A percentile compares a stretch with the other conserved stretches of the same genome.
Conservation (phyloP, 2,329 filamentous ascomycete genomes). For the Pestalotiopsis sp. region DNA sequence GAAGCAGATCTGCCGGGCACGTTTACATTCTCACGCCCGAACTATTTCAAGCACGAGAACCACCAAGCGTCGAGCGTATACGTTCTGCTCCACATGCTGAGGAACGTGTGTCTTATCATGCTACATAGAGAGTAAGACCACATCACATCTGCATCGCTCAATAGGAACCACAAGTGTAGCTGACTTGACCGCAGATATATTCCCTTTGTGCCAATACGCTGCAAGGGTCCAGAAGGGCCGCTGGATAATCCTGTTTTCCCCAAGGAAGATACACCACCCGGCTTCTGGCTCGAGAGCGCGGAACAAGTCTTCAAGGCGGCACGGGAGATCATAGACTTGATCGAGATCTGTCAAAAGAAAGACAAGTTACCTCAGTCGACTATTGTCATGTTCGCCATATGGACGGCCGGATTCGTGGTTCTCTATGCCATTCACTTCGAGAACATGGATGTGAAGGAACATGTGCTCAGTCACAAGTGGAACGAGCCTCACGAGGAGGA, state of each 20-base stretch:
- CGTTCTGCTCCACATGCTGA: constrained; percentile 66
- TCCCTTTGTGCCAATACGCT: constrained; percentile 62
- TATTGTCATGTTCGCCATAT: constrained; percentile 66
- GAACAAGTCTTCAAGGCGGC: constrained; percentile 63
- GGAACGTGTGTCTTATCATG: constrained; percentile 65
- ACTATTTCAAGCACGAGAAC: constrained; percentile 66
- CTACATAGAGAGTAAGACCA: constrained; percentile 59
- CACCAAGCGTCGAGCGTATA: constrained; percentile 64
- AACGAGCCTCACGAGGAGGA: constrained; percentile 24
- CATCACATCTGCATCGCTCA: not conserved
- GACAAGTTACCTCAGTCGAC: constrained; percentile 67
- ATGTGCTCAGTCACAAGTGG: constrained; percentile 46
- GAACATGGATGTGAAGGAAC: constrained; percentile 62
- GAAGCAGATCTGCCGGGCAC: constrained; percentile 53
- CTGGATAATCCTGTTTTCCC: constrained; percentile 59
- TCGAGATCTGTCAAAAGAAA: constrained; percentile 60
- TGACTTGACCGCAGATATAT: constrained; percentile 38
- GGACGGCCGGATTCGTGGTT: constrained; percentile 64
- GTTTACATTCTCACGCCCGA: constrained; percentile 58
- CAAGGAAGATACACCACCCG: constrained; percentile 44
- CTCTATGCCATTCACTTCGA: constrained; percentile 69
- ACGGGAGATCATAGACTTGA: constrained; percentile 63
- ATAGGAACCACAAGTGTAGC: not conserved
- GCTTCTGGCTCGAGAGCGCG: constrained; percentile 65
- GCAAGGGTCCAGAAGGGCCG: constrained; percentile 49